These are phyloP conservation scores for Haematococcus lacustris DNA, from an alignment of 139 green algal species.

Conservation along the genomic window DNA sequence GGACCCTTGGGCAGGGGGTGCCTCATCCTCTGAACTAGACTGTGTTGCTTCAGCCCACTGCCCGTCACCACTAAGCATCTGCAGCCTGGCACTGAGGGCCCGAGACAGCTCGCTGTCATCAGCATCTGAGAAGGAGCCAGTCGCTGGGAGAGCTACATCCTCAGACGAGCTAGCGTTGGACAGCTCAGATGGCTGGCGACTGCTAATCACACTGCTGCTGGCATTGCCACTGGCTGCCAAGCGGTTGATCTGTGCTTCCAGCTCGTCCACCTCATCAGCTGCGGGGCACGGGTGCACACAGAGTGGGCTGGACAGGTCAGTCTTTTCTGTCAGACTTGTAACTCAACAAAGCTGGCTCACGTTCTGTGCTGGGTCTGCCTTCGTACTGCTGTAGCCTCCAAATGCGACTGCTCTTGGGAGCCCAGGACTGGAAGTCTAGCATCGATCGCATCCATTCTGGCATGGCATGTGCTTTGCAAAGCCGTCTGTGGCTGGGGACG, in stretches of 20 bases:
- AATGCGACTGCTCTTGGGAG: conserved; percentile 13
- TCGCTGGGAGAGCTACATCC: not conserved
- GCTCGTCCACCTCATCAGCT: conserved; percentile 12
- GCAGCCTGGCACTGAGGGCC: no score
- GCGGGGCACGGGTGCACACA: no score
- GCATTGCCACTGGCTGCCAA: not conserved
- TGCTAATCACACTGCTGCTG: not conserved
- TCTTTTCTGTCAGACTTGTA: no score
- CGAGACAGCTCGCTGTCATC: conserved; percentile 33
- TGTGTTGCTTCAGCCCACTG: no score
- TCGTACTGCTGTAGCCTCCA: conserved; percentile 30
- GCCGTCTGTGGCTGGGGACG: no score
- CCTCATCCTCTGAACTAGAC: no score
- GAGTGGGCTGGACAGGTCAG: no score
- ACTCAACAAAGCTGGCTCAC: no score
- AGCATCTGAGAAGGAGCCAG: conserved; percentile 30
- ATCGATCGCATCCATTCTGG: conserved; percentile 13
- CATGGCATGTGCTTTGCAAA: no score
- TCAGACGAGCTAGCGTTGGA: not conserved
- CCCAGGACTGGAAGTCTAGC: conserved; percentile 26
- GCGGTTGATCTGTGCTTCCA: not conserved
- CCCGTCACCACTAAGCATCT: conserved; percentile 2
- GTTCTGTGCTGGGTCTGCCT: no score
- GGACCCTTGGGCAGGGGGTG: no score
- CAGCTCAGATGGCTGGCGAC: not conserved